Evolutionary conservation across 169 alveolate genomes (phyloP).

Genomic region (Plasmodium sp.): DNA sequence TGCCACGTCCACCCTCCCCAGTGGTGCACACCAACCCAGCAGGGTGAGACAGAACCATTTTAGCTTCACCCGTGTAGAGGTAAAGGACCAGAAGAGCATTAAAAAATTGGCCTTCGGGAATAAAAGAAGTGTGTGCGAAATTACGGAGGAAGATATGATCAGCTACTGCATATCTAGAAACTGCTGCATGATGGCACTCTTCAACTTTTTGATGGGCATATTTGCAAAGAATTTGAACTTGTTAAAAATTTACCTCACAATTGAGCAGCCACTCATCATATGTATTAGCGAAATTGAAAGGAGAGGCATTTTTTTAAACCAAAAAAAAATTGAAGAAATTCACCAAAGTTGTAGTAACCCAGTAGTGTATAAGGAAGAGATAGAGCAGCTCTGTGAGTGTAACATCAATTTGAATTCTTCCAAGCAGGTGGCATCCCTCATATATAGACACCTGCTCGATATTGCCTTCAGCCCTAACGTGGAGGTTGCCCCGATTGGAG

Average conservation of each 20-base stretch:
- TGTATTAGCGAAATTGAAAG: constrained; percentile 67
- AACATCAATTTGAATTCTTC: constrained; percentile 72
- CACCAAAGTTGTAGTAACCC: constrained; percentile 59
- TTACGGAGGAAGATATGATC: constrained; percentile 69
- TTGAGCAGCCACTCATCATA: constrained; percentile 65
- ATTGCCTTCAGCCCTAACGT: neutral
- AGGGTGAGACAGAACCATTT: constrained; percentile 5
- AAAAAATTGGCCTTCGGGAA: constrained; percentile 63
- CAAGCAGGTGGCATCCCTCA: constrained; percentile 62
- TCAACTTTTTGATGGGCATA: constrained; percentile 12
- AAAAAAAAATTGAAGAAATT: constrained; percentile 56
- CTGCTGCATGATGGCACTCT: constrained; percentile 24
- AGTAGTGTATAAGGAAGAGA: constrained; percentile 37
- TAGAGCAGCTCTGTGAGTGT: constrained; percentile 42
- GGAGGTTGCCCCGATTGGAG: neutral
- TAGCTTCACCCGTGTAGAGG: constrained; percentile 5
- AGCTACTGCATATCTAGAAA: constrained; percentile 43
- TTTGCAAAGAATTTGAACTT: constrained; percentile 14
- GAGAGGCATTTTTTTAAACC: constrained; percentile 59
- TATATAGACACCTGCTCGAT: constrained; percentile 13
- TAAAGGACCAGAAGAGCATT: constrained; percentile 7
- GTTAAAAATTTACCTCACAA: constrained; percentile 31
- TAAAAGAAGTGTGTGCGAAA: constrained; percentile 59
- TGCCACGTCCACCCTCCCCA: neutral
- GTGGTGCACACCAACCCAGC: neutral